Conservation (phyloP, 371 early-diverging fungal species). For the Mucor piriformis region DNA sequence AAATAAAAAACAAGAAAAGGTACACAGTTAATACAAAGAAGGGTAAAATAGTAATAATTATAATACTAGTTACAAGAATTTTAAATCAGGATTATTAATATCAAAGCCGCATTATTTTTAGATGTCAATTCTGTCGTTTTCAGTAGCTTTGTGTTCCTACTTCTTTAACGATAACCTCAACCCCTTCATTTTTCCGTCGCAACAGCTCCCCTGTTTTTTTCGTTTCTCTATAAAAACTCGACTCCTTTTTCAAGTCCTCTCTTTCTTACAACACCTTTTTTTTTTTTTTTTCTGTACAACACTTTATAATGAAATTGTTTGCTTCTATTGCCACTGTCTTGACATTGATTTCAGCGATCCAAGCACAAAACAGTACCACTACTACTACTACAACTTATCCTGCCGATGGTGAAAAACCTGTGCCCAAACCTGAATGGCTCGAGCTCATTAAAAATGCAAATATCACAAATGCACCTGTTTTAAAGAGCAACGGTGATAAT, state of each 20-base stretch:
- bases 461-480: conserved; percentile 41
- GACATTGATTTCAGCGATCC: conserved; percentile 15
- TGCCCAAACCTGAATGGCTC: conserved; percentile 48
- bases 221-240: background rate
- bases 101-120: too few relatives aligned
- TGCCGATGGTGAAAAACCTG: conserved; percentile 25
- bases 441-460: conserved; percentile 37
- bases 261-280: background rate
- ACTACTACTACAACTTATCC: conserved; percentile 28
- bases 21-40: too few relatives aligned
- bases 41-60: too few relatives aligned
- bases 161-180: background rate
- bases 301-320: conserved; percentile 12
- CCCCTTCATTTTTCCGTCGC: conserved; percentile 4
- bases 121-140: too few relatives aligned
- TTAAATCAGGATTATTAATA: background rate
- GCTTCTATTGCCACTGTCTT: conserved; percentile 12
- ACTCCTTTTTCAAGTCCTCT: background rate
- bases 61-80: too few relatives aligned
- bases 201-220: background rate
- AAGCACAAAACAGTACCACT: conserved; percentile 18
- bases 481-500: conserved; percentile 24
- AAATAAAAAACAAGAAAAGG: too few relatives aligned
- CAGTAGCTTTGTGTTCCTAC: background rate
- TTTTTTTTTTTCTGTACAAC: background rate